Percentiles rank a stretch among this genome's conserved stretches.
These are phyloP conservation scores for Sedum album DNA, from an alignment of 164 flowering plant genomes.

Conservation along the genomic window DNA sequence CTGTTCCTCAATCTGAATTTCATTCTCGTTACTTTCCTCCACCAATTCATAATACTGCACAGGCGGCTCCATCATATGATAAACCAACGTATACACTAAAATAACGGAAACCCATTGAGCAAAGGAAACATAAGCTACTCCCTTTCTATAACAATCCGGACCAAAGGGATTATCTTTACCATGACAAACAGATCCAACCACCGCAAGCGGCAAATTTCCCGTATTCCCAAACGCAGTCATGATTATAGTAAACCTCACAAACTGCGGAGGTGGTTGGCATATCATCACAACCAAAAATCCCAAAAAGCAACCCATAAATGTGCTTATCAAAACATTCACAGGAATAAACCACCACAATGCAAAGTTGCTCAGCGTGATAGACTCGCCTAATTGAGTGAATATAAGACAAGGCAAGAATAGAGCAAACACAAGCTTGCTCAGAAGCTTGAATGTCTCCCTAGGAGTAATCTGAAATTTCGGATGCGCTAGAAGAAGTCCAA, in stretches of 20 bases:
- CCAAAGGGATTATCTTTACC: conserved; percentile 57
- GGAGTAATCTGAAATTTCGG: conserved; percentile 56
- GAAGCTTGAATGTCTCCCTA: conserved; percentile 62
- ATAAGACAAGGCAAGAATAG: conserved; percentile 80
- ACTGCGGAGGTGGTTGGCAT: conserved; percentile 76
- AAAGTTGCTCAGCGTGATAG: conserved; percentile 44
- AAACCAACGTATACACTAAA: conserved; percentile 78
- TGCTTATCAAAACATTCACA: conserved; percentile 61
- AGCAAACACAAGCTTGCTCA: conserved; percentile 89
- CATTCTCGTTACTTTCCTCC: conserved; percentile 29
- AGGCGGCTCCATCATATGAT: conserved; percentile 98
- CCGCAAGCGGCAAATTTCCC: conserved; percentile 70
- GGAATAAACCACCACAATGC: conserved; percentile 86
- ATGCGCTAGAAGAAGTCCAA: conserved; percentile 15
- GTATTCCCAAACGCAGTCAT: conserved; percentile 93
- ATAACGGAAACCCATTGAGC: conserved; percentile 89
- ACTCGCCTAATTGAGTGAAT: conserved; percentile 65
- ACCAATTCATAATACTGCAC: conserved; percentile 63
- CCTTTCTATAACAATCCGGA: conserved; percentile 42
- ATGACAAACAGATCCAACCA: conserved; percentile 79
- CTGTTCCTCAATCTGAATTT: conserved; percentile 21
- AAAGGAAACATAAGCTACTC: conserved; percentile 82
- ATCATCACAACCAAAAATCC: conserved; percentile 59
- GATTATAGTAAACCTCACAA: conserved; percentile 55
- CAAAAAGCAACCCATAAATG: conserved; percentile 50